Evolutionary conservation across 1,284 basidiomycete genomes (phyloP).

Genomic region (Omphalotus olearius): DNA sequence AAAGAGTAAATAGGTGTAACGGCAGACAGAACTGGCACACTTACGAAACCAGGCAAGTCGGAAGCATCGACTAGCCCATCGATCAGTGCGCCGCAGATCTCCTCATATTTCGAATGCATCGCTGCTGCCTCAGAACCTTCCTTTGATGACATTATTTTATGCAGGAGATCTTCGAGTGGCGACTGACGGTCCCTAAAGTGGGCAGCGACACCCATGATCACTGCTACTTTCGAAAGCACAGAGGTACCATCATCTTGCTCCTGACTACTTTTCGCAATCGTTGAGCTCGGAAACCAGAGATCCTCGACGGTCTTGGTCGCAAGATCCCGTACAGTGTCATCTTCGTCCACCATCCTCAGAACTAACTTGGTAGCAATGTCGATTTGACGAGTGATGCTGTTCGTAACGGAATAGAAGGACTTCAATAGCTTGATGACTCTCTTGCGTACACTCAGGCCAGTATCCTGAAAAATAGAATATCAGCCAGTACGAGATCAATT

Average conservation of each 20-base stretch:
- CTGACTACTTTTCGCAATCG: conserved; percentile 21
- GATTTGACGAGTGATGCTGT: conserved; percentile 56
- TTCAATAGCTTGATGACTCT: conserved; percentile 93
- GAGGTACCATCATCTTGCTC: conserved; percentile 43
- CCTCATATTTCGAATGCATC: conserved; percentile 62
- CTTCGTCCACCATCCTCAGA: conserved; percentile 84
- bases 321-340: conserved; percentile 89
- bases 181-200: conserved; percentile 81
- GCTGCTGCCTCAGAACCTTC: conserved; percentile 43
- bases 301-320: conserved; percentile 87
- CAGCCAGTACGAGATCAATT: not conserved
- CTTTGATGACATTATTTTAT: conserved; percentile 70
- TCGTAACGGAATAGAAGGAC: conserved; percentile 69
- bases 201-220: conserved; percentile 83
- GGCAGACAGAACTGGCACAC: conserved; percentile 25
- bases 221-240: conserved; percentile 58
- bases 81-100: conserved; percentile 82
- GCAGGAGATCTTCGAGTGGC: conserved; percentile 80
- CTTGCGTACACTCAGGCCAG: conserved; percentile 89
- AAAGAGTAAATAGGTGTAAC: conserved; percentile 9
- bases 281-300: conserved; percentile 68
- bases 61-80: conserved; percentile 85
- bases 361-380: conserved; percentile 87
- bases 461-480: conserved; percentile 54
- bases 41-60: conserved; percentile 71